Percentiles rank a stretch among this genome's conserved stretches.
These are phyloP conservation scores for Taphrina flavorubra DNA, from an alignment of 1,139 yeast genomes.

Conservation along the genomic window DNA sequence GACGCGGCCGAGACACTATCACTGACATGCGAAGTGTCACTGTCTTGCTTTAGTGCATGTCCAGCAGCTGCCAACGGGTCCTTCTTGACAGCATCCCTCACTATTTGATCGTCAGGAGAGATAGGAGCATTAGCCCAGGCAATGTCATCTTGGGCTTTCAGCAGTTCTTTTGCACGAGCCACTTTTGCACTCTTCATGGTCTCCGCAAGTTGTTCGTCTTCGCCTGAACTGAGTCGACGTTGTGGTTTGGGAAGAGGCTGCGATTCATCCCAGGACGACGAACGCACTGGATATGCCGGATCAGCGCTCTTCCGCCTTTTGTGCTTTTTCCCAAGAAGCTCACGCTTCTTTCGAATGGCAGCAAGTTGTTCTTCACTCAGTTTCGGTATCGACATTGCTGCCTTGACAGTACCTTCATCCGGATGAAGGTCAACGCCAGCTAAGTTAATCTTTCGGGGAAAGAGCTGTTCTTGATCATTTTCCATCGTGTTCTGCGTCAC, in stretches of 20 bases:
- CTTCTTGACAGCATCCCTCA: not conserved
- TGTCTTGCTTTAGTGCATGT: slow-evolving; percentile 8
- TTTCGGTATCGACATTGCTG: slow-evolving; percentile 17
- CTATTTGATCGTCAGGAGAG: slow-evolving; percentile 23
- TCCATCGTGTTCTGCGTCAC: not conserved
- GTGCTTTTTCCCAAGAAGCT: slow-evolving; percentile 34
- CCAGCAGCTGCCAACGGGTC: slow-evolving; percentile 23
- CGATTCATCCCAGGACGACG: slow-evolving; percentile 34
- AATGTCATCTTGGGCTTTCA: slow-evolving; percentile 33
- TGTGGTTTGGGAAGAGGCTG: slow-evolving; percentile 20
- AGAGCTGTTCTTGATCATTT: slow-evolving; percentile 3
- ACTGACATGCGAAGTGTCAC: not conserved
- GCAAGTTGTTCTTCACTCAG: slow-evolving; percentile 33
- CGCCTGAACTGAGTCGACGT: slow-evolving; percentile 29
- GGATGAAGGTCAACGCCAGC: slow-evolving; percentile 37
- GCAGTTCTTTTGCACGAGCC: slow-evolving; percentile 33
- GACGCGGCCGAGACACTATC: not conserved
- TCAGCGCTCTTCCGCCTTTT: slow-evolving; percentile 35
- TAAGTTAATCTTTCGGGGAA: slow-evolving; percentile 21
- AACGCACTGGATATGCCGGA: slow-evolving; percentile 31
- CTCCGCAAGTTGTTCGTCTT: slow-evolving; percentile 13
- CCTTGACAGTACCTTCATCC: slow-evolving; percentile 33
- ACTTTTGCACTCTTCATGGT: slow-evolving; percentile 16
- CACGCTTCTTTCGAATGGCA: slow-evolving; percentile 35
- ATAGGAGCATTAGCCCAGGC: slow-evolving; percentile 40